Conservation (phyloP, 1,284 basidiomycete species). For the Puccinia brachypodii region DNA sequence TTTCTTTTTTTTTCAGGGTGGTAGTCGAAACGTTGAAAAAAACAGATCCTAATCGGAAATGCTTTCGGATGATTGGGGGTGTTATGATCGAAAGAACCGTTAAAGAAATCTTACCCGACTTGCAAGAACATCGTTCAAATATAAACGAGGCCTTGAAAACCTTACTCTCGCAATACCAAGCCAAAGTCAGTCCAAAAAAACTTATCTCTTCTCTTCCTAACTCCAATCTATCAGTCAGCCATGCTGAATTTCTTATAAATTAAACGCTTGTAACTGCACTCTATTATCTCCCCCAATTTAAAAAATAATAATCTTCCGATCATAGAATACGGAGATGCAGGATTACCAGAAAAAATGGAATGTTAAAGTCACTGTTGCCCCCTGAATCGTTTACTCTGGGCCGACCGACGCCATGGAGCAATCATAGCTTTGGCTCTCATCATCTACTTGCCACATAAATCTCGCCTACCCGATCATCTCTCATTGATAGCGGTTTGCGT, state of each 20-base stretch:
- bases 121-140: conserved; percentile 80
- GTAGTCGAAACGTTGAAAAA: conserved; percentile 85
- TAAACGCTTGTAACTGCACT: background rate
- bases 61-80: conserved; percentile 94
- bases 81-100: conserved; percentile 95
- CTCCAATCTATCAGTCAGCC: background rate
- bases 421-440: background rate
- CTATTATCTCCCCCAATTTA: background rate
- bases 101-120: conserved; percentile 85
- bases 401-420: background rate
- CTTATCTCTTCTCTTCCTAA: background rate
- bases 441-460: background rate
- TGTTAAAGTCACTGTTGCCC: conserved; percentile 31
- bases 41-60: conserved; percentile 81
- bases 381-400: background rate
- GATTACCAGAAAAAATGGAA: conserved; percentile 48
- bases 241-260: background rate
- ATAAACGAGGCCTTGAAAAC: conserved; percentile 60
- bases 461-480: too few species aligned
- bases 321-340: conserved; percentile 33
- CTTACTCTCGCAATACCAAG: conserved; percentile 40
- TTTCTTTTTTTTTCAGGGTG: conserved; percentile 65
- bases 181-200: conserved; percentile 22
- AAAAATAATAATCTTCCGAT: background rate
- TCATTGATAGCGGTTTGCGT: too few species aligned